Conservation (phyloP, 306 rosid species). For the Albizia julibrissin region DNA sequence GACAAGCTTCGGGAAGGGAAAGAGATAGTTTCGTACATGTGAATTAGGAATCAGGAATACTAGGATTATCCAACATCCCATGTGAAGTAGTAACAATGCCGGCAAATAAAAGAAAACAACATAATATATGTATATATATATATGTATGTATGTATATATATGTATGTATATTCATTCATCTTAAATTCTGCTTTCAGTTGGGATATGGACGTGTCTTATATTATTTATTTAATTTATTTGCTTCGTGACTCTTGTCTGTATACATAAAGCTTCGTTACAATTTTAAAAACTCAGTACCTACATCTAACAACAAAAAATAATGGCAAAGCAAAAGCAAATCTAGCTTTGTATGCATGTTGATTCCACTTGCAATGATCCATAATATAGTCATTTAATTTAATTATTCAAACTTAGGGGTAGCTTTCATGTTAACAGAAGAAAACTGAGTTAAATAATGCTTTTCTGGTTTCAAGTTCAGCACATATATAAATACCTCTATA, state of each 20-base stretch:
- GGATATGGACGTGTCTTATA: neutral
- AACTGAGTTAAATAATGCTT: neutral
- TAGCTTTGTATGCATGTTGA: neutral
- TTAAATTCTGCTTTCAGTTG: neutral
- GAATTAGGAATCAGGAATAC: neutral
- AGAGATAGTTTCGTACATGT: neutral
- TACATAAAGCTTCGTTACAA: neutral
- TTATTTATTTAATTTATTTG: neutral
- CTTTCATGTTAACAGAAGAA: neutral
- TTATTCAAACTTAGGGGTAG: neutral
- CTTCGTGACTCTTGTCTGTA: neutral
- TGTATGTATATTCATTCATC: neutral
- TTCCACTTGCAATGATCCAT: neutral
- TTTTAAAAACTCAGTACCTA: neutral
- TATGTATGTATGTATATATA: too few relatives aligned
- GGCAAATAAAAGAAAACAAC: neutral
- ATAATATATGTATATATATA: neutral
- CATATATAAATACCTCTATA: neutral
- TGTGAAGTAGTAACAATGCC: neutral
- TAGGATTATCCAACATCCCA: neutral
- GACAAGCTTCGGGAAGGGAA: neutral
- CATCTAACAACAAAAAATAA: neutral
- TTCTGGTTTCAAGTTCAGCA: neutral
- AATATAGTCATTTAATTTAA: neutral
- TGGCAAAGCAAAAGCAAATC: neutral